These are phyloP conservation scores for Trametes pubescens DNA, from an alignment of 1,284 basidiomycete genomes.

Conservation along the genomic window DNA sequence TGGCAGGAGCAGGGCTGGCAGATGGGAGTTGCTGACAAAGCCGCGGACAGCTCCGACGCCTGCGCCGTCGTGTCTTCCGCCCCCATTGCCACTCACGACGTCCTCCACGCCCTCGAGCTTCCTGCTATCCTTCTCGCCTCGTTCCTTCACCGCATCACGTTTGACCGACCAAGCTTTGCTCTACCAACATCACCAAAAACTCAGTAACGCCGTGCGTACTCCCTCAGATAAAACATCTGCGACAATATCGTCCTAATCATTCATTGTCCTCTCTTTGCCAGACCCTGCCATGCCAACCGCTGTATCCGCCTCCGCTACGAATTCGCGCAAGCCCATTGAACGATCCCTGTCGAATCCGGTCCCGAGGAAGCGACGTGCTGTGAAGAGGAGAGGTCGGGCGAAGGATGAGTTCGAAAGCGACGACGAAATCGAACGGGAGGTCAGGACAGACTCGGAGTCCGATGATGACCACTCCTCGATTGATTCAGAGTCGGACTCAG, in stretches of 20 bases:
- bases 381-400: slow-evolving; percentile 62
- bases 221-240: slow-evolving; percentile 19
- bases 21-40: slow-evolving; percentile 34
- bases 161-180: not conserved
- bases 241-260: slow-evolving; percentile 14
- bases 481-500: slow-evolving; percentile 71
- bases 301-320: slow-evolving; percentile 25
- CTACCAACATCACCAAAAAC: slow-evolving; percentile 5
- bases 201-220: slow-evolving; percentile 17
- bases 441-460: slow-evolving; percentile 67
- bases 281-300: slow-evolving; percentile 32
- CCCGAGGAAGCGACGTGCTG: slow-evolving; percentile 47
- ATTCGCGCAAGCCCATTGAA: slow-evolving; percentile 28
- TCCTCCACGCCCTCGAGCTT: slow-evolving; percentile 13
- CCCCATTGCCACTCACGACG: slow-evolving; percentile 31
- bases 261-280: slow-evolving; percentile 16
- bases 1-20: slow-evolving; percentile 9
- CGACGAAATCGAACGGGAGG: slow-evolving; percentile 76
- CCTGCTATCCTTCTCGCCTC: slow-evolving; percentile 16
- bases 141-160: slow-evolving; percentile 7
- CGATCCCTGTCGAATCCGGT: slow-evolving; percentile 32
- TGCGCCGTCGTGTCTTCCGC: slow-evolving; percentile 28
- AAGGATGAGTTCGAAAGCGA: slow-evolving; percentile 68
- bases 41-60: slow-evolving; percentile 31
- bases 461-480: slow-evolving; percentile 65